Evolutionary conservation across 202 grass and related monocot genomes (phyloP), one percentile per base, ranked within the genome.

Genomic region (Schoenoplectus tabernaemontani): DNA sequence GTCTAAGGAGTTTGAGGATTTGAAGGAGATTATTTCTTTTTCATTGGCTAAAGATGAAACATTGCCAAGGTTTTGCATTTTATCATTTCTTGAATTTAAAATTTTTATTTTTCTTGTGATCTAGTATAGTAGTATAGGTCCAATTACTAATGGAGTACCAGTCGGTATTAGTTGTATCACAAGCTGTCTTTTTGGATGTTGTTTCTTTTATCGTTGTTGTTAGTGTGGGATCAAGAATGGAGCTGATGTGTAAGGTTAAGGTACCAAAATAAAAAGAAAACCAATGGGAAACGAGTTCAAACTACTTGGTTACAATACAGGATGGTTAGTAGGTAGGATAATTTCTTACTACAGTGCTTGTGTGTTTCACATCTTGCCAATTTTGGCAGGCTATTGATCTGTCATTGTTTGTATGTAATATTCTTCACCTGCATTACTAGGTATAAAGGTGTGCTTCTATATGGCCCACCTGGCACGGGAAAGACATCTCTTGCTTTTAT

Each of bases 391-490:
- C 3, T 42, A 46, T 1, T 48, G 41, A 39, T 60, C 11, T 58
- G 56, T 57, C 54, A 8, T 79, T 79, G 60, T 50, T 24, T 69
- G 19, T 67, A 9, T 43, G 9, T 64, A 60, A 83, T 57, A 39
- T 64, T 53, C n/a, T 71, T 59, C 33, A 5, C 19, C 11, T 50
- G 57, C 56, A 8, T 57, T 46, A 69, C 22, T 60, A 97, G 91
- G 84, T 97, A 93, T 80, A 97, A 90, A 91, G 93, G 93, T 38
- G 57, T 97, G 76, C 91, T 97, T 82, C 87, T 97, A 82, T 82
- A 91, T 81, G 93, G 93, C 67, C 91, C 93, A 60, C 89, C 93
- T 90, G 93, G 93, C 79, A 97, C 94, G 81, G 94, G 91, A 64
- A 93, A 97, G 83, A 97, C 91, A 74, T 93, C 89, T 81, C 86